Evolutionary conservation across 306 rosid genomes (phyloP).

Genomic region (Hippophae tibetana): DNA sequence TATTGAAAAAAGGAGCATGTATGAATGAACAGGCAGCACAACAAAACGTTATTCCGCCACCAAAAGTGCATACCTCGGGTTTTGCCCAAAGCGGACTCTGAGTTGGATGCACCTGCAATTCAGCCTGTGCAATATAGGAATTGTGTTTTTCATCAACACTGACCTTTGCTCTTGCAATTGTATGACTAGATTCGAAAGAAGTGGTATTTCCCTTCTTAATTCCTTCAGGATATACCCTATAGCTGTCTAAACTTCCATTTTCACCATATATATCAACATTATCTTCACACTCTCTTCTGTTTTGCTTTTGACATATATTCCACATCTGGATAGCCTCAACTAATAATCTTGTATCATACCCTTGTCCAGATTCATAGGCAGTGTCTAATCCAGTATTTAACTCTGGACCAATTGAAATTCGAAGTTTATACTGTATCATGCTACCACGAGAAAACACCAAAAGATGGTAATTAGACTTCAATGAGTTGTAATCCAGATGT

Average conservation of each 20-base stretch:
- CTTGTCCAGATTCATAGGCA: conserved; percentile 43
- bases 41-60: conserved; percentile 7
- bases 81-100: conserved; percentile 61
- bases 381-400: conserved; percentile 27
- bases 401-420: conserved; percentile 39
- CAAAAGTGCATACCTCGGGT: conserved; percentile 50
- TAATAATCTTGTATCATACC: conserved; percentile 52
- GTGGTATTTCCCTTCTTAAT: conserved; percentile 28
- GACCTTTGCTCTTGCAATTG: conserved; percentile 30
- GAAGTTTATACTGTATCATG: conserved; percentile 70
- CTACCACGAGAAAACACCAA: conserved; percentile 82
- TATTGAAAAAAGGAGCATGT: conserved; percentile 6
- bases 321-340: conserved; percentile 89
- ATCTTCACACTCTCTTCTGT: conserved; percentile 61
- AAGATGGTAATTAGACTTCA: conserved; percentile 50
- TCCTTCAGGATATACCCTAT: conserved; percentile 52
- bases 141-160: conserved; percentile 52
- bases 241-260: conserved; percentile 46
- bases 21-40: conserved; percentile 2
- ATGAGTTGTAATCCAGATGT: conserved; percentile 35
- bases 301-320: conserved; percentile 78
- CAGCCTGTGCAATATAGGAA: conserved; percentile 86
- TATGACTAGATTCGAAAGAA: conserved; percentile 35
- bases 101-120: conserved; percentile 71
- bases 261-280: conserved; percentile 83